Evolutionary conservation across 2,329 filamentous ascomycete species (phyloP).

Genomic region (Knufia fluminis): DNA sequence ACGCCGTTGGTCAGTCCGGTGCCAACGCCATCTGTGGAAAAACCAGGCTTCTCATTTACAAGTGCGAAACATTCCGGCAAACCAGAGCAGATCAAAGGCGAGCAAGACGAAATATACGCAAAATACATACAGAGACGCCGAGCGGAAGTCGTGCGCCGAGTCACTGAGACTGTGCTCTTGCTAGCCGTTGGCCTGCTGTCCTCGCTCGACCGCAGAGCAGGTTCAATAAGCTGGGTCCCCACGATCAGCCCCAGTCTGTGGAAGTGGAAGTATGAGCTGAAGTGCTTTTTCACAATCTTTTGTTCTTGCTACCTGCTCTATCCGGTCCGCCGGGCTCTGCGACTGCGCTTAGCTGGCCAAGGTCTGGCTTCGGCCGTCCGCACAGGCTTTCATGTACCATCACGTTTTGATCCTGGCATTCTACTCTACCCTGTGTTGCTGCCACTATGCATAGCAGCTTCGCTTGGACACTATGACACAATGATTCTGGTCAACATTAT

Average conservation of each 20-base stretch:
- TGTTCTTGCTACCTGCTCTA: conserved; percentile 16
- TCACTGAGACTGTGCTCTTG: conserved; percentile 47
- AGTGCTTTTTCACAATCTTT: neutral
- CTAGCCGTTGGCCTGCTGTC: conserved; percentile 42
- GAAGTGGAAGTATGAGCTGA: conserved; percentile 3
- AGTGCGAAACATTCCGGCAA: conserved; percentile 9
- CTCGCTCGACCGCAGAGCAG: neutral
- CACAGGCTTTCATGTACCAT: conserved; percentile 51
- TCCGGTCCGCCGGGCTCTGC: conserved; percentile 15
- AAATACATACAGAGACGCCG: conserved; percentile 28
- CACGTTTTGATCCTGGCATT: conserved; percentile 81
- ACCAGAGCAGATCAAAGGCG: conserved; percentile 5
- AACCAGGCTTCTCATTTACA: conserved; percentile 11
- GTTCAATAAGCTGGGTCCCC: neutral
- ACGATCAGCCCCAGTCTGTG: neutral
- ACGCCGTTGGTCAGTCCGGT: conserved; percentile 18
- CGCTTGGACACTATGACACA: conserved; percentile 55
- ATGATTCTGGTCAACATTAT: conserved; percentile 69
- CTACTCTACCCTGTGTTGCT: conserved; percentile 76
- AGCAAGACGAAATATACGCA: conserved; percentile 15
- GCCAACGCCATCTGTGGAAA: conserved; percentile 20
- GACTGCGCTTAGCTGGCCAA: conserved; percentile 14
- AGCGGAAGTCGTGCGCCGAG: conserved; percentile 38
- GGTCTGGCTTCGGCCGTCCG: conserved; percentile 12
- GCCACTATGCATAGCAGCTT: conserved; percentile 66